Conservation (phyloP, 2,329 filamentous ascomycete species). For the Macrophomina pseudophaseolina region DNA sequence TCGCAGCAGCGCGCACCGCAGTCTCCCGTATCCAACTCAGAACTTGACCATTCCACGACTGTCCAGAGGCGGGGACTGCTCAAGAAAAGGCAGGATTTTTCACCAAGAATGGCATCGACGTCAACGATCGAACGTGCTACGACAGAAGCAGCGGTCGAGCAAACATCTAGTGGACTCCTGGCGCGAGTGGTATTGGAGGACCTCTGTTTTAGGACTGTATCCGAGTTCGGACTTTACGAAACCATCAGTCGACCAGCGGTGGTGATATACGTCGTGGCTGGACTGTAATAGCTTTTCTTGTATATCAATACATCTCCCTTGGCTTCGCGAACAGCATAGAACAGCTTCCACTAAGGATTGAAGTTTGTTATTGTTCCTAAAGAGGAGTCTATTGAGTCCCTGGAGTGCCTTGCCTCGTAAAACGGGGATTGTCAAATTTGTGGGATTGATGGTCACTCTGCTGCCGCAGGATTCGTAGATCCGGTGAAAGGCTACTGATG, state of each 20-base stretch:
- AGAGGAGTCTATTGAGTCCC: neutral
- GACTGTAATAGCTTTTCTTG: neutral
- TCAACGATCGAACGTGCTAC: constrained; percentile 34
- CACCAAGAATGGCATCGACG: constrained; percentile 19
- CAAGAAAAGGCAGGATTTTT: constrained; percentile 31
- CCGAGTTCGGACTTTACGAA: constrained; percentile 44
- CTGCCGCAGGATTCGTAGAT: neutral
- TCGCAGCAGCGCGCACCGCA: constrained; percentile 13
- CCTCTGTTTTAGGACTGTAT: constrained; percentile 40
- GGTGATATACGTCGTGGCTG: constrained; percentile 8
- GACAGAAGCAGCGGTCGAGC: constrained; percentile 29
- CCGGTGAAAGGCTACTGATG: neutral
- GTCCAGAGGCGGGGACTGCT: constrained; percentile 32
- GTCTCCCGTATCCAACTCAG: neutral
- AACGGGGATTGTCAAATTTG: neutral
- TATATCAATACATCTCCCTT: neutral
- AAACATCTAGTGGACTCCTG: constrained; percentile 27
- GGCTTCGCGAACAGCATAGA: neutral
- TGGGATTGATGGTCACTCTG: neutral
- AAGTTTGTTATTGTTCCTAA: neutral
- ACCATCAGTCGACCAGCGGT: constrained; percentile 32
- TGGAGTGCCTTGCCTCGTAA: neutral
- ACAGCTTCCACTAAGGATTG: neutral
- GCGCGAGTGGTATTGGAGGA: constrained; percentile 40
- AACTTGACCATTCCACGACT: constrained; percentile 18